phyloP scores from a whole-genome alignment of 129 eudicot genomes.

The Dittrichia graveolens region DNA sequence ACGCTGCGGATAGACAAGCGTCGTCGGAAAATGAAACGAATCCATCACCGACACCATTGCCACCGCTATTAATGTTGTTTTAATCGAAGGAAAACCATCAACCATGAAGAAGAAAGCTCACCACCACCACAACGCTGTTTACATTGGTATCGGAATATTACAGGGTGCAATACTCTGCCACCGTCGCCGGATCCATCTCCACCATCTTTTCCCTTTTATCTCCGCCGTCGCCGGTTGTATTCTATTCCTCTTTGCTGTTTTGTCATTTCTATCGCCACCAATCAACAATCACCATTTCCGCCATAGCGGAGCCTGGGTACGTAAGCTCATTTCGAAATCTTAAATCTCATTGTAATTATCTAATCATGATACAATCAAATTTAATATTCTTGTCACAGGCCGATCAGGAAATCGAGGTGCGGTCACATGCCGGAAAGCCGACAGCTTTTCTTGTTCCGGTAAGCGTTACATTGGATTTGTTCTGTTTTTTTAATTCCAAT shows the following conservation, averaged over 20 bases:
- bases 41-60: neutral
- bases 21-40: constrained; percentile 11
- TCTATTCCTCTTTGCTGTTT: constrained; percentile 44
- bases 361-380: neutral
- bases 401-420: constrained; percentile 29
- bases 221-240: constrained; percentile 53
- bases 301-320: constrained; percentile 6
- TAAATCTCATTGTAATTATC: neutral
- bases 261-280: constrained; percentile 60
- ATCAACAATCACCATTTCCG: constrained; percentile 39
- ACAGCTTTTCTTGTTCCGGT: constrained; percentile 51
- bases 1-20: neutral
- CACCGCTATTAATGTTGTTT: neutral
- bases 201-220: constrained; percentile 46
- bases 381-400: constrained; percentile 31
- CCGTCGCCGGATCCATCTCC: constrained; percentile 38
- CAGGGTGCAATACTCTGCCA: constrained; percentile 39
- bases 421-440: constrained; percentile 35
- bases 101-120: constrained; percentile 48
- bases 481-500: constrained; percentile 19
- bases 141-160: constrained; percentile 35
- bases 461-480: constrained; percentile 25
- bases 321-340: neutral
- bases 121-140: constrained; percentile 28
- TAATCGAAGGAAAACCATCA: neutral